Evolutionary conservation across 352 stramenopile species (phyloP).

Genomic region (Saprolegnia parasitica): DNA sequence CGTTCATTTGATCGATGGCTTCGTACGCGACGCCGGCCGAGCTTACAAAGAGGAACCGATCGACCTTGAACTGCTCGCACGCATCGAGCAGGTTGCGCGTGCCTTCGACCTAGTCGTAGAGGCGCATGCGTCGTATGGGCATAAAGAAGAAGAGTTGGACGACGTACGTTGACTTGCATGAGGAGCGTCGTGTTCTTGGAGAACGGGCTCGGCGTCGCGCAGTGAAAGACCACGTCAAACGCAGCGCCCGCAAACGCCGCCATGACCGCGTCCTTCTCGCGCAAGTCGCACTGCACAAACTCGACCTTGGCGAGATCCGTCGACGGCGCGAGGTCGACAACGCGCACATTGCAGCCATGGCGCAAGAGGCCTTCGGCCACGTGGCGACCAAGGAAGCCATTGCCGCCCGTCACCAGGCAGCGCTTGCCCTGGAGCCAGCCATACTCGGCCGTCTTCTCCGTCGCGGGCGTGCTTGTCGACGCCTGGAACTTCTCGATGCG

Average conservation of each 20-base stretch:
- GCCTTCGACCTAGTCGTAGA: conserved; percentile 27
- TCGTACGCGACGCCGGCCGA: conserved; percentile 35
- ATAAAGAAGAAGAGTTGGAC: background rate
- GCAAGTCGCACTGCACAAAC: conserved; percentile 30
- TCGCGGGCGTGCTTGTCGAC: background rate
- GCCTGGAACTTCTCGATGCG: conserved; percentile 13
- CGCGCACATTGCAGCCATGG: conserved; percentile 23
- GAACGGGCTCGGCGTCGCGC: conserved; percentile 24
- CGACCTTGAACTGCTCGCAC: conserved; percentile 30
- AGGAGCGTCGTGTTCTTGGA: conserved; percentile 21
- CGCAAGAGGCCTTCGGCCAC: conserved; percentile 29
- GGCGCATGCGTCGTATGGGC: too few species aligned
- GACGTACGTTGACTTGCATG: conserved; percentile 24
- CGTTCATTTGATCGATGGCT: conserved; percentile 29
- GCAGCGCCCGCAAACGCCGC: conserved; percentile 8
- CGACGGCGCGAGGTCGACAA: conserved; percentile 28
- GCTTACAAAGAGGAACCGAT: conserved; percentile 36
- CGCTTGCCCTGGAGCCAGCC: conserved; percentile 1
- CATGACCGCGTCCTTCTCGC: conserved; percentile 19
- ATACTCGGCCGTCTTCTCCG: background rate
- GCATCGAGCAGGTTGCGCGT: conserved; percentile 34
- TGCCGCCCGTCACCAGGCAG: conserved; percentile 29
- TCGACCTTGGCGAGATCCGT: conserved; percentile 13
- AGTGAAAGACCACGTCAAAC: conserved; percentile 30
- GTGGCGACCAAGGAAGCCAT: conserved; percentile 30